These are phyloP conservation scores for Rhodotorula diobovata DNA, from an alignment of 768 basidiomycete genomes.

Conservation along the genomic window DNA sequence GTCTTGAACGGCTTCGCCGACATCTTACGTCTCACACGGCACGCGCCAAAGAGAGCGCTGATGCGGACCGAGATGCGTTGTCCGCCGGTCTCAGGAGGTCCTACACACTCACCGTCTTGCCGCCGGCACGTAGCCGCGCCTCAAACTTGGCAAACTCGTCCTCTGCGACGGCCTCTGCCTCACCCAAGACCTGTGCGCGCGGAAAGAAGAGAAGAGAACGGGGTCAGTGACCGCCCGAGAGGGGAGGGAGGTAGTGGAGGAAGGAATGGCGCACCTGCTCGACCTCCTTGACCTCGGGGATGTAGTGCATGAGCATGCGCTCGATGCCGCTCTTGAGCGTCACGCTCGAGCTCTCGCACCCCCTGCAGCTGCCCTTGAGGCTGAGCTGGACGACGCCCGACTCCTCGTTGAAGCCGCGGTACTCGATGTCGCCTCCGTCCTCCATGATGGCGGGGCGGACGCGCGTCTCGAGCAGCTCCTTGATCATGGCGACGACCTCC, in stretches of 20 bases:
- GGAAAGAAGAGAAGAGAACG: no score
- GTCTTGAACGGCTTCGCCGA: no score
- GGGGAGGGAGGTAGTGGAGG: background rate
- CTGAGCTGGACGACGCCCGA: constrained; percentile 75
- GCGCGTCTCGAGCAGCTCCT: constrained; percentile 89
- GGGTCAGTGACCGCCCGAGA: background rate
- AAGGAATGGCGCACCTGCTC: constrained; percentile 65
- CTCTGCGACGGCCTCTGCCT: constrained; percentile 79
- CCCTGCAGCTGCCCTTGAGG: constrained; percentile 94
- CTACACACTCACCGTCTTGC: constrained; percentile 41
- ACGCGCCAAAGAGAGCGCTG: background rate
- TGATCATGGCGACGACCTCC: constrained; percentile 98
- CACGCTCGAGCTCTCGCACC: constrained; percentile 87
- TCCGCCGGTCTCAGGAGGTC: no score
- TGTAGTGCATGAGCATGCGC: constrained; percentile 98
- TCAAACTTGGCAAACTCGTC: constrained; percentile 79
- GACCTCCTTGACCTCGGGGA: constrained; percentile 83
- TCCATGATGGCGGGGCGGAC: constrained; percentile 98
- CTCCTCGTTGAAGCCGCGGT: constrained; percentile 77
- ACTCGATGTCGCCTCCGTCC: constrained; percentile 97
- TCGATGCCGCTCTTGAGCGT: constrained; percentile 96
- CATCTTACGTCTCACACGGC: no score
- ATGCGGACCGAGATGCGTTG: no score
- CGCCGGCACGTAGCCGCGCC: constrained; percentile 36
- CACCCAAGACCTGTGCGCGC: constrained; percentile 68